Evolutionary conservation across 2,329 filamentous ascomycete genomes (phyloP), one percentile per base, ranked within the genome.

Genomic region (Paraphaeosphaeria sporulosa): DNA sequence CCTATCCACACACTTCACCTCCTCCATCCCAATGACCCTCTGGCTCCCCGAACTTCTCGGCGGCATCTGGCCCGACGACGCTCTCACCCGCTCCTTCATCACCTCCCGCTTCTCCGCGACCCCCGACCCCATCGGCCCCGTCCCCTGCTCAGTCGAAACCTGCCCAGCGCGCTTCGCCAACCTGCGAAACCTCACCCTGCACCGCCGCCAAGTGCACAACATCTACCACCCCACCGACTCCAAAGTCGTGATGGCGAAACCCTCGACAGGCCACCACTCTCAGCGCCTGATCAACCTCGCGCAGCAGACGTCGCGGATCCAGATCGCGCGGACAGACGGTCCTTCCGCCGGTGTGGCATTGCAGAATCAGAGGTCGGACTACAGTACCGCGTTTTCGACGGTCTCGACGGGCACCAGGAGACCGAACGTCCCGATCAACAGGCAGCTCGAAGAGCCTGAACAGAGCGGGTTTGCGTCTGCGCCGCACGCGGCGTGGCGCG

Each of bases 11-110:
- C 68, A 71, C 46, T 71, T 68, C 61, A 38, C 13, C 21, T 46
- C 58, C 32, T 58, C 60, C 21, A 27, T 60, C 36, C 30, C 40
- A 17, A 70, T 70, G 67, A 57, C 57, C 27, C 52, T 63, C 52
- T 70, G 68, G 66, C 36, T 66, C 15, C 32, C 62, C 17, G 61
- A 59, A 12, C 42, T 56, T 1, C 60, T 66, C 15, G 67, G 64
- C 27, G 63, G 66, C 27, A 58, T 70, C 9, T 43, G 58, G 23
- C 54, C 57, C 19, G 23, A 19, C 12, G 42, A 46, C 34, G n/a
- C 47, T 3, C 42, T 56, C 47, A 44, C 40, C 27, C 19, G 9
- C 13, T 34, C 30, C 40, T 48, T 47, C 36, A 34, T 42, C 30
- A 32, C 17, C 13, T n/a, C 21, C 25, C 19, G 30, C 8, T 53